phyloP scores from a whole-genome alignment of 306 rosid genomes.

The Cicer bijugum region DNA sequence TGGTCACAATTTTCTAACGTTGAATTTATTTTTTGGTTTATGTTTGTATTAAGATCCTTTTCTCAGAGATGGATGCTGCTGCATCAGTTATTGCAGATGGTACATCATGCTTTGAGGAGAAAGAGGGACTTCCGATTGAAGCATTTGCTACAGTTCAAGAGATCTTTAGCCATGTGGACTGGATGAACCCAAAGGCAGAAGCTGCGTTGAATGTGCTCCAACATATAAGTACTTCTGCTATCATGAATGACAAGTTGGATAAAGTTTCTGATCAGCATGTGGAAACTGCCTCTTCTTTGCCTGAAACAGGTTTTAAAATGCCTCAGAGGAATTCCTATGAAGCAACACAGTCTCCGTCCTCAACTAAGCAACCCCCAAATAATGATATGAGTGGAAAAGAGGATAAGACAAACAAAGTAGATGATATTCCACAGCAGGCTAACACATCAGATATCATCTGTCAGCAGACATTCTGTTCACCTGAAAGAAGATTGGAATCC shows the following conservation, averaged over 20 bases:
- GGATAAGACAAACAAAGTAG: conserved; percentile 45
- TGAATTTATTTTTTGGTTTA: conserved; percentile 44
- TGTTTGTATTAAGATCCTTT: conserved; percentile 71
- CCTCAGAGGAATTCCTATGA: conserved; percentile 44
- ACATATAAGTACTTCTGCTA: conserved; percentile 59
- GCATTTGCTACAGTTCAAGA: conserved; percentile 96
- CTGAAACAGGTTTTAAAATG: conserved; percentile 50
- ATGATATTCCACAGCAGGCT: conserved; percentile 33
- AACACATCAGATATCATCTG: conserved; percentile 24
- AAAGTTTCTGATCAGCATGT: conserved; percentile 44
- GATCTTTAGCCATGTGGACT: conserved; percentile 84
- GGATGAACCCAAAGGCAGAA: conserved; percentile 79
- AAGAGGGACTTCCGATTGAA: conserved; percentile 89
- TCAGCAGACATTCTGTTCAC: conserved; percentile 46
- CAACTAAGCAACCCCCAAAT: conserved; percentile 51
- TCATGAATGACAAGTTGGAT: conserved; percentile 56
- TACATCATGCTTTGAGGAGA: conserved; percentile 74
- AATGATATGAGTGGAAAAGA: conserved; percentile 42
- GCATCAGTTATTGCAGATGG: conserved; percentile 53
- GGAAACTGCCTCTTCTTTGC: conserved; percentile 46
- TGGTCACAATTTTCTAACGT: conserved; percentile 36
- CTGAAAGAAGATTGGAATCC: conserved; percentile 41
- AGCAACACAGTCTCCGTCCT: conserved; percentile 39
- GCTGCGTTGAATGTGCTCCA: conserved; percentile 72
- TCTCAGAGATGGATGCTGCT: conserved; percentile 91